phyloP scores from a whole-genome alignment of 2,329 filamentous ascomycete genomes.

The Monilinia fructicola region DNA sequence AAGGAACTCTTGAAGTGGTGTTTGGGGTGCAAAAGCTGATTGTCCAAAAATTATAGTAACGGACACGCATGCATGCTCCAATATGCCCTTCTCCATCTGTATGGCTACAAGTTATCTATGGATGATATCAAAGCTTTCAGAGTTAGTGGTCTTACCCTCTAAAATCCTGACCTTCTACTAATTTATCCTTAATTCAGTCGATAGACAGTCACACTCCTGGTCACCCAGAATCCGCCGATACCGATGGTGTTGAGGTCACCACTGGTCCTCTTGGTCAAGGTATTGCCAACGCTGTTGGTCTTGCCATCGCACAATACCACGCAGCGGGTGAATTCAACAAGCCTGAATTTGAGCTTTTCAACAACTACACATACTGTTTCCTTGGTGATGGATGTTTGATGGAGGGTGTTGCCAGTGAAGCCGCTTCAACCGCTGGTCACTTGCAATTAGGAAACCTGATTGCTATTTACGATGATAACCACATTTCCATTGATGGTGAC shows the following conservation, averaged over 20 bases:
- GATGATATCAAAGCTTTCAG: slow-evolving; percentile 97
- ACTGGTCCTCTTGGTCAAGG: slow-evolving; percentile 97
- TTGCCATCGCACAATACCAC: slow-evolving; percentile 94
- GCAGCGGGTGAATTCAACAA: slow-evolving; percentile 93
- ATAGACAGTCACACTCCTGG: slow-evolving; percentile 81
- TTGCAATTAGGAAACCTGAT: slow-evolving; percentile 98
- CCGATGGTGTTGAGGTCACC: slow-evolving; percentile 94
- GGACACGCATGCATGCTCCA: slow-evolving; percentile 99
- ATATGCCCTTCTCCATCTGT: slow-evolving; percentile 96
- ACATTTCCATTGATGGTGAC: slow-evolving; percentile 93
- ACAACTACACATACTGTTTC: slow-evolving; percentile 97
- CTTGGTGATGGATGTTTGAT: slow-evolving; percentile 98
- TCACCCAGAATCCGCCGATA: slow-evolving; percentile 95
- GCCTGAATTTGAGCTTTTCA: slow-evolving; percentile 83
- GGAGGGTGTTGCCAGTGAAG: slow-evolving; percentile 96
- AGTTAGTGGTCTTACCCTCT: slow-evolving; percentile 54
- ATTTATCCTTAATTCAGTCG: slow-evolving; percentile 40
- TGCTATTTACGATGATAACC: slow-evolving; percentile 96
- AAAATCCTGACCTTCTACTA: slow-evolving; percentile 18
- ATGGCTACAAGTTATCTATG: slow-evolving; percentile 81
- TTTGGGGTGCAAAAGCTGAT: slow-evolving; percentile 5
- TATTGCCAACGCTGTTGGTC: slow-evolving; percentile 95
- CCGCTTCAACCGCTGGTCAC: slow-evolving; percentile 88
- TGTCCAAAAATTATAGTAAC: slow-evolving; percentile 60
- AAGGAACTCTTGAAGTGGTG: neutral